These are phyloP conservation scores for Lactifluus volemus DNA, from an alignment of 768 basidiomycete genomes.

Conservation along the genomic window DNA sequence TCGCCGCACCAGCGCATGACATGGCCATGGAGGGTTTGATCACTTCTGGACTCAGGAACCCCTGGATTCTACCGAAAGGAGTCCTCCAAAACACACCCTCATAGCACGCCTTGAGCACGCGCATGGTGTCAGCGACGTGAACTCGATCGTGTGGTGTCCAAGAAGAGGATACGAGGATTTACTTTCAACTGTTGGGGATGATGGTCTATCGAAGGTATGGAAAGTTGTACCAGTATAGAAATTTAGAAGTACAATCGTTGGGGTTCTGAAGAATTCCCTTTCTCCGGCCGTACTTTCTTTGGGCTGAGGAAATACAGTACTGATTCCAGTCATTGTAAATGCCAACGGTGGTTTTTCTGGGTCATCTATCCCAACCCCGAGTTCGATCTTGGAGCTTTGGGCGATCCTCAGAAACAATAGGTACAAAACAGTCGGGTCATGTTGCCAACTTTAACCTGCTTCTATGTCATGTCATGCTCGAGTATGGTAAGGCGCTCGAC, in stretches of 20 bases:
- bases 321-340: no score
- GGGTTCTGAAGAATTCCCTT: not conserved
- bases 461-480: no score
- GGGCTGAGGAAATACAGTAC: no score
- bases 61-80: not conserved
- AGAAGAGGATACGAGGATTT: conserved; percentile 53
- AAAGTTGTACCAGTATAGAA: conserved; percentile 26
- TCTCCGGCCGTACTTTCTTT: no score
- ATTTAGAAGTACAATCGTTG: not conserved
- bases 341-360: no score
- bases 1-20: not conserved
- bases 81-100: conserved; percentile 28
- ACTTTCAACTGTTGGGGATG: conserved; percentile 81
- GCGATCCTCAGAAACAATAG: no score
- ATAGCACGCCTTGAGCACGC: conserved; percentile 53
- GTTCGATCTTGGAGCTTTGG: no score
- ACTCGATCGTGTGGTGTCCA: conserved; percentile 79
- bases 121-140: conserved; percentile 82
- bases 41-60: not conserved
- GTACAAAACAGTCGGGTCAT: no score
- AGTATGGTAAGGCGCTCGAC: no score
- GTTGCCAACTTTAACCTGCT: no score
- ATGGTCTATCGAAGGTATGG: conserved; percentile 81
- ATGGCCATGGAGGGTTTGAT: not conserved
- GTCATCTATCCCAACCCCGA: no score